Evolutionary conservation across 306 rosid species (phyloP).

Genomic region (Cucumis cinereus): DNA sequence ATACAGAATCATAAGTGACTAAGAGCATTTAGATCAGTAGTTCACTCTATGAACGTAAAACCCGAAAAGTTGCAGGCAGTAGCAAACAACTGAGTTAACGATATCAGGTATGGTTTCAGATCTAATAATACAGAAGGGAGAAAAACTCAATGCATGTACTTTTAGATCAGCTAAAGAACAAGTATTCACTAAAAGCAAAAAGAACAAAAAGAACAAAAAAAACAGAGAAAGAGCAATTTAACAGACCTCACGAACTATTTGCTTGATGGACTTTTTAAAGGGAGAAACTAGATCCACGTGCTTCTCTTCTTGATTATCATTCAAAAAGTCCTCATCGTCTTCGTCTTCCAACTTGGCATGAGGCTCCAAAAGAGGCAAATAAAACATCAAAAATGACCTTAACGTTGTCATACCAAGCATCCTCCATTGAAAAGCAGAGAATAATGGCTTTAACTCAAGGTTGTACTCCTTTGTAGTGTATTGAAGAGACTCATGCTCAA

Average conservation of each 20-base stretch:
- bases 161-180: background rate
- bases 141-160: background rate
- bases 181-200: background rate
- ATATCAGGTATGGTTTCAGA: background rate
- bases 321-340: conserved; percentile 42
- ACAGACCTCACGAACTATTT: conserved; percentile 76
- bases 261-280: conserved; percentile 65
- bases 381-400: conserved; percentile 58
- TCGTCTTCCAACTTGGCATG: conserved; percentile 54
- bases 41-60: background rate
- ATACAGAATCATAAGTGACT: background rate
- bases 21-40: background rate
- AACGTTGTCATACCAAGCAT: conserved; percentile 41
- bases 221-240: background rate
- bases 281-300: conserved; percentile 49
- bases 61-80: background rate
- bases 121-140: background rate
- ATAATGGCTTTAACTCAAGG: conserved; percentile 55
- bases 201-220: background rate
- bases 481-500: conserved; percentile 34
- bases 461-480: conserved; percentile 46
- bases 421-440: conserved; percentile 57
- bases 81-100: background rate
- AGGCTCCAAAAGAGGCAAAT: conserved; percentile 79
- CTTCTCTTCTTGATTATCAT: conserved; percentile 25